A percentile compares a stretch with the other conserved stretches of the same genome.
These are phyloP conservation scores for Trichophyton schoenleinii DNA, from an alignment of 2,329 filamentous ascomycete species.

Conservation along the genomic window DNA sequence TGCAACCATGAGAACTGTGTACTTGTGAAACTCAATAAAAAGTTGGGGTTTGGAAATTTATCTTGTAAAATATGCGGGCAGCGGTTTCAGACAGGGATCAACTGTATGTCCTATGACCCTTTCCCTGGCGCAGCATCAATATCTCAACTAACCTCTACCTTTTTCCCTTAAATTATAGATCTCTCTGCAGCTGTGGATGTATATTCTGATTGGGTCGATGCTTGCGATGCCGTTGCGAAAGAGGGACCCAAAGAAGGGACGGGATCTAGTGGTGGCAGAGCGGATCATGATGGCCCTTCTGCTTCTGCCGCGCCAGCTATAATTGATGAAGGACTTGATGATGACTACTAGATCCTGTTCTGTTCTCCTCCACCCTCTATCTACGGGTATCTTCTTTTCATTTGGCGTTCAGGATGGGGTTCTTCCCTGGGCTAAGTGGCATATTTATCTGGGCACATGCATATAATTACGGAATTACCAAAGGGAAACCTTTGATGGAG, in stretches of 20 bases:
- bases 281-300: neutral
- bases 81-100: conserved; percentile 82
- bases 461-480: neutral
- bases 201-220: conserved; percentile 97
- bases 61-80: conserved; percentile 90
- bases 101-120: conserved; percentile 46
- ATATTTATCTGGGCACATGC: neutral
- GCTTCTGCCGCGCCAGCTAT: conserved; percentile 5
- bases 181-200: conserved; percentile 87
- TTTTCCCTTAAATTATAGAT: conserved; percentile 40
- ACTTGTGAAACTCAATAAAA: conserved; percentile 85
- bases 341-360: conserved; percentile 35
- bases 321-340: conserved; percentile 23
- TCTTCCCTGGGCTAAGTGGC: neutral
- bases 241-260: conserved; percentile 27
- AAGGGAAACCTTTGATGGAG: neutral
- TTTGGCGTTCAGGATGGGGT: neutral
- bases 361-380: neutral
- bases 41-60: conserved; percentile 70
- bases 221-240: conserved; percentile 63
- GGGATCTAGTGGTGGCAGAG: neutral
- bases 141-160: neutral
- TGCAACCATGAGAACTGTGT: conserved; percentile 97
- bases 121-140: neutral
- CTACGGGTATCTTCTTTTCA: conserved; percentile 4